Evolutionary conservation across 2,329 filamentous ascomycete genomes (phyloP).

Genomic region (Pezicula rhizophila): DNA sequence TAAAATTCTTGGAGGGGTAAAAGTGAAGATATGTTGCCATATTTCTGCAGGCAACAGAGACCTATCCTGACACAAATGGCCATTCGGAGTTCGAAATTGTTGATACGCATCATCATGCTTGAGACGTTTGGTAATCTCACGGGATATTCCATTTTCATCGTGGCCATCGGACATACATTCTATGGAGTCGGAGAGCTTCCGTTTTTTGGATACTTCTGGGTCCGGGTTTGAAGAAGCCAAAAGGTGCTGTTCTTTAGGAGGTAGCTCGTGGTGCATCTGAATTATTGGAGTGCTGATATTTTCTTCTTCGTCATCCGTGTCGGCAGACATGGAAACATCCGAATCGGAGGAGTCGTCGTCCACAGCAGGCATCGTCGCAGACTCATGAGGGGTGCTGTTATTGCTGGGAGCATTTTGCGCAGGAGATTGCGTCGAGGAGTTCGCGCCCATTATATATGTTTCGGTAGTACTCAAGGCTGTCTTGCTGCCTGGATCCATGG

Average conservation of each 20-base stretch:
- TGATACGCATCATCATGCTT: conserved; percentile 17
- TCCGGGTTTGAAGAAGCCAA: background rate
- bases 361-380: conserved; percentile 9
- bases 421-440: conserved; percentile 16
- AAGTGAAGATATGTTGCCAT: conserved; percentile 66
- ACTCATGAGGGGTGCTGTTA: conserved; percentile 6
- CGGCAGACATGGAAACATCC: conserved; percentile 31
- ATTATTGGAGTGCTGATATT: conserved; percentile 3
- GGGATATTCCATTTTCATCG: conserved; percentile 6
- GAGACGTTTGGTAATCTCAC: conserved; percentile 21
- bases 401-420: conserved; percentile 9
- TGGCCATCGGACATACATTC: conserved; percentile 11
- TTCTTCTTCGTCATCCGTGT: conserved; percentile 26
- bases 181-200: conserved; percentile 16
- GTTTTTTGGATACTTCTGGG: conserved; percentile 18
- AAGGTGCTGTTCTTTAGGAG: conserved; percentile 2
- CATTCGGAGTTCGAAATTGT: conserved; percentile 13
- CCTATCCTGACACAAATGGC: conserved; percentile 15
- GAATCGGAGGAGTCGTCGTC: conserved; percentile 26
- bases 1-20: conserved; percentile 56
- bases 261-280: conserved; percentile 4
- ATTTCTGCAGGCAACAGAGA: conserved; percentile 50
- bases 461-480: conserved; percentile 1
- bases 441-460: conserved; percentile 16
- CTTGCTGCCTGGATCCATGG: background rate